A percentile compares a stretch with the other conserved stretches of the same genome.
Evolutionary conservation across 2,329 filamentous ascomycete species (phyloP).

Genomic region (Penicillium corylophilum): DNA sequence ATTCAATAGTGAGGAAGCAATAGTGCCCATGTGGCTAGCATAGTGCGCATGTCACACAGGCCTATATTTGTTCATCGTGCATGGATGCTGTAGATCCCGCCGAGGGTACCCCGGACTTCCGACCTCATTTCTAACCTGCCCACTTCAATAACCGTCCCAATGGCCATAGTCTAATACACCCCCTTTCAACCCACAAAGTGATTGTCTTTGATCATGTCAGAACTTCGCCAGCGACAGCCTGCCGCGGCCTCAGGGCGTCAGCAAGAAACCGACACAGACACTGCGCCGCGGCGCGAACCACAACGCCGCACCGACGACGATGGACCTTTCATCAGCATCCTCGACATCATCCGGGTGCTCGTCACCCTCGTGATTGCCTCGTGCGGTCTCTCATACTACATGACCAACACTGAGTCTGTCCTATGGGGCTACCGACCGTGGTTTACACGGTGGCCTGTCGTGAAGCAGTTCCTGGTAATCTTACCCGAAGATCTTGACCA

Average conservation of each 20-base stretch:
- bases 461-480: constrained; percentile 63
- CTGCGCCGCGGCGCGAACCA: constrained; percentile 4
- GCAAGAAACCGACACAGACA: constrained; percentile 3
- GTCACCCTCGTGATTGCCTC: constrained; percentile 66
- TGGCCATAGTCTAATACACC: background rate
- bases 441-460: constrained; percentile 58
- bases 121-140: constrained; percentile 1
- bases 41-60: background rate
- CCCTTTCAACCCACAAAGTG: background rate
- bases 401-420: constrained; percentile 68
- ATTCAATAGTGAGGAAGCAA: background rate
- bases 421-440: constrained; percentile 67
- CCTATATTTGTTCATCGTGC: background rate
- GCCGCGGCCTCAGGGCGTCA: constrained; percentile 12
- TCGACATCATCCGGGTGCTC: constrained; percentile 70
- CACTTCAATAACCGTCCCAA: background rate
- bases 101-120: background rate
- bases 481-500: background rate
- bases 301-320: constrained; percentile 19
- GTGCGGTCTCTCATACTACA: constrained; percentile 71
- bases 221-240: constrained; percentile 32
- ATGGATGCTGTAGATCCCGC: constrained; percentile 2
- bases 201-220: constrained; percentile 23
- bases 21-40: background rate
- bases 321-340: constrained; percentile 39